These are phyloP conservation scores for Leccinum angustisporum DNA, from an alignment of 1,284 basidiomycete genomes.

Conservation along the genomic window DNA sequence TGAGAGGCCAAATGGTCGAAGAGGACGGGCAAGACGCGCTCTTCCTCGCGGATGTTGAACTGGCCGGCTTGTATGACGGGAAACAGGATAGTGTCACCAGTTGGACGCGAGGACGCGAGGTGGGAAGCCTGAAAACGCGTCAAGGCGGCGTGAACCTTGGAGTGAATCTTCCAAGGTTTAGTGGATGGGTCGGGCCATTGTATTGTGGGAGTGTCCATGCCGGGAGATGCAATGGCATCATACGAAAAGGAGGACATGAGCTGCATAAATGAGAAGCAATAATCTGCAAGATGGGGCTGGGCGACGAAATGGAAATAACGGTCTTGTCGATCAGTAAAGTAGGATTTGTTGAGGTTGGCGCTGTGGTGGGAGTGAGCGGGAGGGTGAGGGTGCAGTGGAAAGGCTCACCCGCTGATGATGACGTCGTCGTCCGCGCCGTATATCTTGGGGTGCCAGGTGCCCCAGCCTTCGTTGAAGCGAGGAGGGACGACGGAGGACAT, in stretches of 20 bases:
- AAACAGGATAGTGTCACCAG: slow-evolving; percentile 60
- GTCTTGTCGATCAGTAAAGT: slow-evolving; percentile 95
- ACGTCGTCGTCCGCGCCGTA: slow-evolving; percentile 93
- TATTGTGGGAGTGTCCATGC: slow-evolving; percentile 42
- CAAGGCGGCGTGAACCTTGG: slow-evolving; percentile 48
- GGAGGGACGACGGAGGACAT: slow-evolving; percentile 82
- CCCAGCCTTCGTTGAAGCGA: slow-evolving; percentile 97
- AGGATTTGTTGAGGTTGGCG: slow-evolving; percentile 93
- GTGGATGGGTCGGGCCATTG: slow-evolving; percentile 56
- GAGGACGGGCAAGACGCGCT: slow-evolving; percentile 57
- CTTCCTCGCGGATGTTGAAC: slow-evolving; percentile 82
- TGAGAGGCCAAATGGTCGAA: slow-evolving; percentile 46
- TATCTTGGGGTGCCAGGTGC: slow-evolving; percentile 96
- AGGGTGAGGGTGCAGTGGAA: neutral
- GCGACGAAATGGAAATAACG: slow-evolving; percentile 80
- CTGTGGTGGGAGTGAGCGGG: slow-evolving; percentile 41
- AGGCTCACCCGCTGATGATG: slow-evolving; percentile 86
- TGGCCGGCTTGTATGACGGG: slow-evolving; percentile 87
- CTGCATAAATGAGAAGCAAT: slow-evolving; percentile 80
- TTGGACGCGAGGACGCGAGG: slow-evolving; percentile 24
- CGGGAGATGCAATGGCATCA: slow-evolving; percentile 31
- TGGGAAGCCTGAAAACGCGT: slow-evolving; percentile 50
- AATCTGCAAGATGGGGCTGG: slow-evolving; percentile 70
- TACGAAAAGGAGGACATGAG: slow-evolving; percentile 78
- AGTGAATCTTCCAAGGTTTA: slow-evolving; percentile 63